Base-by-base conservation (phyloP, 2,329 filamentous ascomycete species). In the Trichoderma sp. region DNA sequence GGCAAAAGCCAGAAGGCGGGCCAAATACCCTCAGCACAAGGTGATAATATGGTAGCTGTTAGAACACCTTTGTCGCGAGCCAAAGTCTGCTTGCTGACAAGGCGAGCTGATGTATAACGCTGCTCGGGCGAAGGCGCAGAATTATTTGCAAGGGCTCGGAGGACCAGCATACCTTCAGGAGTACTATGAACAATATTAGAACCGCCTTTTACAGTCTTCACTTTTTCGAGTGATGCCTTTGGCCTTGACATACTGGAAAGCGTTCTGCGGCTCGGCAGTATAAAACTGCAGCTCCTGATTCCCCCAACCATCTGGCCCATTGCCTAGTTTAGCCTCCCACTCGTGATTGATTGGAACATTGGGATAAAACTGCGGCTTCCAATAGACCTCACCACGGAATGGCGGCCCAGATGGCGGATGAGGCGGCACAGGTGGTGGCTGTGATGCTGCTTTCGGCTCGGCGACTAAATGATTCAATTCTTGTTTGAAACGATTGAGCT, bases 1-100 rank as follows among this genome's bases (percentile, higher is more conserved):
- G 86, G 86, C 6, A 89, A 77, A 63, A 88, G 80, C 86, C 86
- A 89, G 72, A 88, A 87, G 0, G 86, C 86, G 1, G 86, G 86
- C 86, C 86, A 89, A 56, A 89, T 84, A 4, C 86, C 86, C 2
- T 78, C 73, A 0, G 86, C 86, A 63, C 83, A 84, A 0, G 86
- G 86, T 0, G 84, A 80, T 0, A 79, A 78, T 12, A 87, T 80
- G 1, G 82, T 80, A 2, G 83, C 86, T 3, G 82, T 82, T 50
- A 89, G 74, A 58, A 82, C 86, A 32, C 86, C 86, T 35, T 83
- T 78, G 50, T 84, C 79, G 3, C 84, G 80, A 2, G 75, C 79
- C 0, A 89, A 79, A 5, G 83, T 85, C 70, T 84, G 81, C 37
- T 83, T 79, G 67, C 81, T 84, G 17, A 85, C 84, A 52, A 89